phyloP scores from a whole-genome alignment of 371 early-diverging fungal genomes.

The Entomophthora muscae region DNA sequence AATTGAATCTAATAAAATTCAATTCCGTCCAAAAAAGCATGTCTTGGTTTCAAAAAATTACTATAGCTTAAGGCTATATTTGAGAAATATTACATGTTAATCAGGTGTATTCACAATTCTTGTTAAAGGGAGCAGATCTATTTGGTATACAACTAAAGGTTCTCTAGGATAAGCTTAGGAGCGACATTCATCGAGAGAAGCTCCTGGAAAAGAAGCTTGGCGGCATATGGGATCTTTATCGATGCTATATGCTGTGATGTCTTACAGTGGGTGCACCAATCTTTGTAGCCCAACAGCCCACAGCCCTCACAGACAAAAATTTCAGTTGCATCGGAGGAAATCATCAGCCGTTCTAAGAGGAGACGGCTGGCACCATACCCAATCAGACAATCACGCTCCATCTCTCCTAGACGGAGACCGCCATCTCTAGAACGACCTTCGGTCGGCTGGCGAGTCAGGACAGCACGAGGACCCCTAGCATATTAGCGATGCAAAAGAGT shows the following conservation, averaged over 20 bases:
- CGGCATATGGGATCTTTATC: conserved; percentile 96
- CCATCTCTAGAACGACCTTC: conserved; percentile 98
- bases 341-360: conserved; percentile 88
- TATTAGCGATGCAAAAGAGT: not conserved
- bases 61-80: too few relatives aligned
- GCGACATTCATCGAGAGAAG: conserved; percentile 94
- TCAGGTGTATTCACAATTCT: too few relatives aligned
- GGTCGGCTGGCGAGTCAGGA: conserved; percentile 94
- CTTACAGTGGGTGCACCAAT: conserved; percentile 95
- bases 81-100: too few relatives aligned
- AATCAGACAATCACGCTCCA: conserved; percentile 98
- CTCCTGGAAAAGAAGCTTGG: conserved; percentile 91
- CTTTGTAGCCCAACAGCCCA: conserved; percentile 84
- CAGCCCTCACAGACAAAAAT: conserved; percentile 83
- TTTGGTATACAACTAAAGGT: conserved; percentile 7
- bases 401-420: conserved; percentile 96
- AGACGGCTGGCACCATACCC: conserved; percentile 94
- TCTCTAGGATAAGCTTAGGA: conserved; percentile 35
- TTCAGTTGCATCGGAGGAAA: conserved; percentile 89
- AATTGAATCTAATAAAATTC: too few relatives aligned
- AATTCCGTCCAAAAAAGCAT: too few relatives aligned
- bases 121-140: not conserved
- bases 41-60: too few relatives aligned
- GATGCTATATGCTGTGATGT: conserved; percentile 62
- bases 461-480: conserved; percentile 81